Conservation (phyloP, 1,284 basidiomycete species). For the Farysia itapuensis region DNA sequence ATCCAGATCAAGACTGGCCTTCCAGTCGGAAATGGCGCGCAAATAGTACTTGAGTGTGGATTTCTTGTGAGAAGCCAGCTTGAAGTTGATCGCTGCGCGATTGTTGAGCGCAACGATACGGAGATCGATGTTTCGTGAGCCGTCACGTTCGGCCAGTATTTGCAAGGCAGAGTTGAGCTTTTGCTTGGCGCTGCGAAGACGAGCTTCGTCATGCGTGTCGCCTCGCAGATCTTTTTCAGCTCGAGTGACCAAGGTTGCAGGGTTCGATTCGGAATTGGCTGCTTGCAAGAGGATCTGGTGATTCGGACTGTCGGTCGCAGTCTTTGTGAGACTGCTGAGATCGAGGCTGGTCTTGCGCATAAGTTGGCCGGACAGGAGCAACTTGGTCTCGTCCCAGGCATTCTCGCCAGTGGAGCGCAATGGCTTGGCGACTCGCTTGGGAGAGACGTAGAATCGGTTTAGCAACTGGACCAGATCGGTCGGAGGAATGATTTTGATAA, state of each 20-base stretch:
- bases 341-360: constrained; percentile 14
- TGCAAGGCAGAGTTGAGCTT: constrained; percentile 13
- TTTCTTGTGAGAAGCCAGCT: constrained; percentile 9
- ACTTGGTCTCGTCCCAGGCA: neutral
- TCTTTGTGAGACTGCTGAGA: neutral
- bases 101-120: constrained; percentile 17
- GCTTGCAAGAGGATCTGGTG: constrained; percentile 16
- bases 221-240: neutral
- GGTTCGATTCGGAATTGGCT: constrained; percentile 18
- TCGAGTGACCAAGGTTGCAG: constrained; percentile 1
- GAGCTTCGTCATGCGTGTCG: neutral
- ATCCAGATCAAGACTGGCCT: constrained; percentile 13
- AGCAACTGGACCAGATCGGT: constrained; percentile 3
- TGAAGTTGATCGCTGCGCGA: constrained; percentile 15
- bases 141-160: constrained; percentile 14
- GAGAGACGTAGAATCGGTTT: constrained; percentile 1
- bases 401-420: neutral
- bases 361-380: constrained; percentile 2
- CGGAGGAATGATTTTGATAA: constrained; percentile 1
- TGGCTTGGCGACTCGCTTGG: constrained; percentile 4
- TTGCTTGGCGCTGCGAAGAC: constrained; percentile 11
- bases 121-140: constrained; percentile 15
- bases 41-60: constrained; percentile 7
- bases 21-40: constrained; percentile 18
- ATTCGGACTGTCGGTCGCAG: neutral